Base-by-base conservation (phyloP, 2,329 filamentous ascomycete species). In the Trichoderma oligosporum region DNA sequence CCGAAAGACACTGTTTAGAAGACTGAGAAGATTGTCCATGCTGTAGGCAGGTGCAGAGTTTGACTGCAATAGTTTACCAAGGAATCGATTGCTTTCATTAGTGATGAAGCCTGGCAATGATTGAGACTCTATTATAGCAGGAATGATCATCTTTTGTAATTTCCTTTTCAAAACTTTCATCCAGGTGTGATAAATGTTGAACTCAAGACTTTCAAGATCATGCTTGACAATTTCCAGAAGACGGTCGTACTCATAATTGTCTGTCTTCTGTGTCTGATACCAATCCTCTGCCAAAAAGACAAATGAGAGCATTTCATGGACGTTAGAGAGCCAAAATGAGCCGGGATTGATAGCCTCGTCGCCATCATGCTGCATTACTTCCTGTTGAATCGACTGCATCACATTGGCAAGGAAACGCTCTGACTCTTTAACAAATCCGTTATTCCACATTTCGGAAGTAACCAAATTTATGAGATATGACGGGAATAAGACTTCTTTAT, bases 81-180 rank as follows among this genome's bases (percentile, higher is more conserved):
- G 84, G 82, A 99, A 99, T 68, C 94, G 87, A 76, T 94, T 97
- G 77, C 89, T 96, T 78, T 99, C 94, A 73, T 95, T 99, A 59
- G 94, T 99, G 64, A 99, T 94, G 73, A 99, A 99, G 65, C 94
- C 94, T 51, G 94, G 94, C 61, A 99, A 85, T 22, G 94, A 97
- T 74, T 99, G 94, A 46, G 93, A 97, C 74, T 99, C 94, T 68
- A 99, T 99, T 72, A 99, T 99, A 56, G 94, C 94, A 1, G 94
- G 94, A 53, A 99, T 96, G 68, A 99, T 95, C 94, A 99, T 99
- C 83, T 97, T 97, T 68, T 95, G 91, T 62, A 99, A 82, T 78
- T 96, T 96, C 85, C 97, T 97, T 83, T 99, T 99, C 69, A 99
- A 78, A 57, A 97, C 90, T 81, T 99, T 99, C 94, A 99, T 99